phyloP scores from a whole-genome alignment of 192 early-diverging fungal genomes.

The Thamnidium elegans region DNA sequence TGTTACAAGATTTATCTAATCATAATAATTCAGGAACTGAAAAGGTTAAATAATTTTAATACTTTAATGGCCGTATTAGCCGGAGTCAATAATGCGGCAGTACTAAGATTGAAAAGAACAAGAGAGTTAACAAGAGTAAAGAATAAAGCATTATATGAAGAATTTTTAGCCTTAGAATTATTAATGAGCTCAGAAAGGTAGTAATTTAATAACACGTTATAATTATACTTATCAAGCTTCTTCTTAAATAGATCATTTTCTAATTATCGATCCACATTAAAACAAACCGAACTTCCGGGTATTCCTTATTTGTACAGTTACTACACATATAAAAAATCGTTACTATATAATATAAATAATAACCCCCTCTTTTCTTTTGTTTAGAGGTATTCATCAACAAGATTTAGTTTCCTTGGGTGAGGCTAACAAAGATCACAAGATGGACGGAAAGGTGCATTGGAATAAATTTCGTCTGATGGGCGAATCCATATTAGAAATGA shows the following conservation, averaged over 20 bases:
- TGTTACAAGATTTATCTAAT: neutral
- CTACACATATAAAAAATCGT: neutral
- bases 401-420: conserved; percentile 75
- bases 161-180: conserved; percentile 58
- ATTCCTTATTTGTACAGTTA: conserved; percentile 76
- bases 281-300: conserved; percentile 53
- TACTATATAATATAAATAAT: neutral
- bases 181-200: conserved; percentile 65
- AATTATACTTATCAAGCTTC: too few species aligned
- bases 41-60: conserved; percentile 71
- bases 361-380: neutral
- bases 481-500: conserved; percentile 26
- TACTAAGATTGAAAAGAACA: conserved; percentile 64
- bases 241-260: conserved; percentile 48
- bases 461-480: conserved; percentile 67
- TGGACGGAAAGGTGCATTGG: conserved; percentile 68
- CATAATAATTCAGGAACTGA: conserved; percentile 43
- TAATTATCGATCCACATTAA: conserved; percentile 62
- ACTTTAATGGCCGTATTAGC: conserved; percentile 73
- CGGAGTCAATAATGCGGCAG: conserved; percentile 62
- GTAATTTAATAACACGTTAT: neutral
- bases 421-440: conserved; percentile 59
- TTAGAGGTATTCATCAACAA: conserved; percentile 54
- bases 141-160: conserved; percentile 38
- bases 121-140: conserved; percentile 46